Conservation (phyloP, 805 yeast genomes). For the Candida odintsovae region DNA sequence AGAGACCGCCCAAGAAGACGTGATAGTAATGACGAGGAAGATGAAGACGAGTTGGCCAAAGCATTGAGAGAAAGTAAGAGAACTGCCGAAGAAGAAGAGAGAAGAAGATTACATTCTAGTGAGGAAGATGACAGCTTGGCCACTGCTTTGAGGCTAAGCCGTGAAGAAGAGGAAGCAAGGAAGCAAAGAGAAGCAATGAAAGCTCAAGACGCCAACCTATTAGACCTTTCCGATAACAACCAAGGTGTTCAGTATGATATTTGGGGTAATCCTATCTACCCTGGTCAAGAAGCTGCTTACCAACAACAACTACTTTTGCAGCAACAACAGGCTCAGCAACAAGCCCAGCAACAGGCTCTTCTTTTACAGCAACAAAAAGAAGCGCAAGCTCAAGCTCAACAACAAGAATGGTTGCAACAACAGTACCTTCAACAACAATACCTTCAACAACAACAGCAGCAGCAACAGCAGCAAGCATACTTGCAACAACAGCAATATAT, state of each 20-base stretch:
- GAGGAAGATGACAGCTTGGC: conserved; percentile 46
- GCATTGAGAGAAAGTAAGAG: conserved; percentile 76
- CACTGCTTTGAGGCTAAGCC: conserved; percentile 62
- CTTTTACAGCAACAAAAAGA: conserved; percentile 31
- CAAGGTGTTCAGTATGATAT: conserved; percentile 20
- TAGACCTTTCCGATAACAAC: conserved; percentile 39
- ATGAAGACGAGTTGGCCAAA: conserved; percentile 70
- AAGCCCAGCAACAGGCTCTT: conserved; percentile 38
- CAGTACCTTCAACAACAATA: conserved; percentile 32
- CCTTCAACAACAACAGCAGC: conserved; percentile 31
- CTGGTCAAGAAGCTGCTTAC: conserved; percentile 9
- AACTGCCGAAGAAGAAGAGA: conserved; percentile 82
- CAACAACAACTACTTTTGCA: conserved; percentile 21
- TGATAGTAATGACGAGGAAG: conserved; percentile 26
- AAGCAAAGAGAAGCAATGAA: conserved; percentile 28
- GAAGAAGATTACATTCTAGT: conserved; percentile 42
- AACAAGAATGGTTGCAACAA: conserved; percentile 27
- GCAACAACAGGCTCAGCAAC: conserved; percentile 24
- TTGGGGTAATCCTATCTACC: conserved; percentile 25
- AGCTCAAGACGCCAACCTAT: conserved; percentile 39
- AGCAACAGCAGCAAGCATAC: conserved; percentile 33
- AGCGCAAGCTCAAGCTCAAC: conserved; percentile 24
- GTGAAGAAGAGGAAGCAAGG: conserved; percentile 74
- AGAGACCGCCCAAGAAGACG: conserved; percentile 29
- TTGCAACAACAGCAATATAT: conserved; percentile 35